Evolutionary conservation across 495 filamentous ascomycete species (phyloP).

Genomic region (Acidiella bohemica): DNA sequence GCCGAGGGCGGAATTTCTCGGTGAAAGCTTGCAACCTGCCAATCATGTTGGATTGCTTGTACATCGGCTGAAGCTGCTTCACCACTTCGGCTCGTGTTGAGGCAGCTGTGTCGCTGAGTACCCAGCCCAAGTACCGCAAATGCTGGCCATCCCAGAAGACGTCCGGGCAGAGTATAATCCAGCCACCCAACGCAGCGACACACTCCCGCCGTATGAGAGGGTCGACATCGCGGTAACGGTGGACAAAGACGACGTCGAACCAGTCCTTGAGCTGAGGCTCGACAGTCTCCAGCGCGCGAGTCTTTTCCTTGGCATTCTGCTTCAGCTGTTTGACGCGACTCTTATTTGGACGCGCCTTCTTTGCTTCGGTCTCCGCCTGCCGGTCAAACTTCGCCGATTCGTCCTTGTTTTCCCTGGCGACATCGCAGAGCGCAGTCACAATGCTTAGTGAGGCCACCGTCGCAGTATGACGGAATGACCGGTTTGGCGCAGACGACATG

Average conservation of each 20-base stretch:
- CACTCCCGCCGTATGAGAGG: constrained; percentile 74
- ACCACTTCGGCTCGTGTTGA: constrained; percentile 62
- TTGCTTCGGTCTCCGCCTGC: constrained; percentile 68
- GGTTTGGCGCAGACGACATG: constrained; percentile 67
- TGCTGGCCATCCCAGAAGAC: constrained; percentile 78
- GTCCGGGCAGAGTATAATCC: constrained; percentile 72
- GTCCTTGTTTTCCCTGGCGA: constrained; percentile 49
- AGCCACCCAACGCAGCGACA: constrained; percentile 66
- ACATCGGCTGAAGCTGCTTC: constrained; percentile 64
- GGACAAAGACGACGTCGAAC: constrained; percentile 81
- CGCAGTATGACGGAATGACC: constrained; percentile 86
- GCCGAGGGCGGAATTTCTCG: constrained; percentile 69
- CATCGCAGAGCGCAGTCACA: constrained; percentile 51
- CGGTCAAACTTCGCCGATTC: constrained; percentile 60
- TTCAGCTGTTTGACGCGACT: constrained; percentile 54
- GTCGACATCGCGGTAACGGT: constrained; percentile 91
- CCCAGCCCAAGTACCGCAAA: constrained; percentile 88
- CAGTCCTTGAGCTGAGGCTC: constrained; percentile 61
- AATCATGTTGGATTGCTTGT: constrained; percentile 60
- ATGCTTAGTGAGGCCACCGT: constrained; percentile 68
- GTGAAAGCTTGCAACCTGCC: constrained; percentile 74
- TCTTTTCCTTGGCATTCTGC: constrained; percentile 49
- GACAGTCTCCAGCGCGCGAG: constrained; percentile 47
- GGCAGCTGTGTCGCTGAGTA: constrained; percentile 62
- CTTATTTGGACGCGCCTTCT: constrained; percentile 65